These are phyloP conservation scores for Maudiozyma turicensis DNA, from an alignment of 805 yeast species.

Conservation along the genomic window DNA sequence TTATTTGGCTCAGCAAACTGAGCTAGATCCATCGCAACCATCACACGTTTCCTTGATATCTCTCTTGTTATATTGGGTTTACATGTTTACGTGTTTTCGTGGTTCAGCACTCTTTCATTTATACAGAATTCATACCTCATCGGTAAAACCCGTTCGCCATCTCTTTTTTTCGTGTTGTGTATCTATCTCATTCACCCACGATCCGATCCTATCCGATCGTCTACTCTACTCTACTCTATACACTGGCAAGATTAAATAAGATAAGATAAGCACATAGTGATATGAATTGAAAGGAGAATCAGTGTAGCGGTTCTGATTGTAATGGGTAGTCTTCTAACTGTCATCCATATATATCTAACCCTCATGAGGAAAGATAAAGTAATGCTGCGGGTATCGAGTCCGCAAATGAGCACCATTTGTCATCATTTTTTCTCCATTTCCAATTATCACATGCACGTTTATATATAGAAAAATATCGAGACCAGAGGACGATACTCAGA, in stretches of 20 bases:
- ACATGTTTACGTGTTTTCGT: background rate
- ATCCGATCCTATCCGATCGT: too few relatives aligned
- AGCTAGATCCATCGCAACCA: background rate
- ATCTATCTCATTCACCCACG: too few relatives aligned
- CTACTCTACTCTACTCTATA: too few relatives aligned
- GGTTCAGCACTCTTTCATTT: background rate
- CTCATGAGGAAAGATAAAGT: background rate
- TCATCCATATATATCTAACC: background rate
- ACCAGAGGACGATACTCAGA: too few relatives aligned
- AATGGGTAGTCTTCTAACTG: constrained; percentile 5
- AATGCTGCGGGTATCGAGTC: background rate
- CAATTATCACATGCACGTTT: too few relatives aligned
- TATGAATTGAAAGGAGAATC: background rate
- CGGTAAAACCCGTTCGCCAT: too few relatives aligned
- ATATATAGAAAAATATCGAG: too few relatives aligned
- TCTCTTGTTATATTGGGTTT: too few relatives aligned
- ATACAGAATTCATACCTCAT: too few relatives aligned
- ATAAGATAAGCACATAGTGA: too few relatives aligned
- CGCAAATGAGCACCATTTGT: constrained; percentile 5
- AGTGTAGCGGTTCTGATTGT: constrained; percentile 19
- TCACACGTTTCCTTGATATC: background rate
- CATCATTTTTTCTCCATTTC: background rate
- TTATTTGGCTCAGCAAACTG: background rate
- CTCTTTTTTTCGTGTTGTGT: too few relatives aligned
- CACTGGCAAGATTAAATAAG: too few relatives aligned